phyloP scores from a whole-genome alignment of 2,329 filamentous ascomycete species.

The Colletotrichum tanaceti region DNA sequence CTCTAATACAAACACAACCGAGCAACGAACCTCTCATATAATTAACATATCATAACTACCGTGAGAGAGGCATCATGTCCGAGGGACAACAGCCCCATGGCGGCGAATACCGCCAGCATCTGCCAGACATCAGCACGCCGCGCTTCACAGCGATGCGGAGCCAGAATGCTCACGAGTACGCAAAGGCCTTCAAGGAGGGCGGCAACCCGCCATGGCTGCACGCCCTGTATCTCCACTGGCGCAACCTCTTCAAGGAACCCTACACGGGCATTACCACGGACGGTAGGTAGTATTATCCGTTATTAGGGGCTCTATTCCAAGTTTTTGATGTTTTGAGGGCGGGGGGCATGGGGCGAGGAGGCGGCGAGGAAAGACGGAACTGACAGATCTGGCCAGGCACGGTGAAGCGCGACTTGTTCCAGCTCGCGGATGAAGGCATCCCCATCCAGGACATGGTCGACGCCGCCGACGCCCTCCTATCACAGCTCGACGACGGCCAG shows the following conservation, averaged over 20 bases:
- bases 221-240: constrained; percentile 69
- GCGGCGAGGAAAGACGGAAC: too few relatives aligned
- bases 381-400: constrained; percentile 54
- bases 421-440: constrained; percentile 72
- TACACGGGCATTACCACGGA: constrained; percentile 78
- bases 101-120: constrained; percentile 65
- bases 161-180: constrained; percentile 73
- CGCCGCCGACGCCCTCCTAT: constrained; percentile 60
- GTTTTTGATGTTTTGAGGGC: too few relatives aligned
- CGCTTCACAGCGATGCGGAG: constrained; percentile 73
- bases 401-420: constrained; percentile 66
- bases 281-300: too few relatives aligned
- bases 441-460: constrained; percentile 68
- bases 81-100: constrained; percentile 21
- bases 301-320: too few relatives aligned
- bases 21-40: too few relatives aligned
- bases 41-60: too few relatives aligned
- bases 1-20: neutral
- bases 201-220: constrained; percentile 75
- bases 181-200: constrained; percentile 67
- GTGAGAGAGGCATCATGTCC: constrained; percentile 1
- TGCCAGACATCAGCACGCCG: constrained; percentile 70
- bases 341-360: too few relatives aligned
- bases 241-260: constrained; percentile 70
- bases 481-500: constrained; percentile 61